Base-by-base conservation (phyloP, 1,284 basidiomycete species). In the Lentinula novae-zelandiae region DNA sequence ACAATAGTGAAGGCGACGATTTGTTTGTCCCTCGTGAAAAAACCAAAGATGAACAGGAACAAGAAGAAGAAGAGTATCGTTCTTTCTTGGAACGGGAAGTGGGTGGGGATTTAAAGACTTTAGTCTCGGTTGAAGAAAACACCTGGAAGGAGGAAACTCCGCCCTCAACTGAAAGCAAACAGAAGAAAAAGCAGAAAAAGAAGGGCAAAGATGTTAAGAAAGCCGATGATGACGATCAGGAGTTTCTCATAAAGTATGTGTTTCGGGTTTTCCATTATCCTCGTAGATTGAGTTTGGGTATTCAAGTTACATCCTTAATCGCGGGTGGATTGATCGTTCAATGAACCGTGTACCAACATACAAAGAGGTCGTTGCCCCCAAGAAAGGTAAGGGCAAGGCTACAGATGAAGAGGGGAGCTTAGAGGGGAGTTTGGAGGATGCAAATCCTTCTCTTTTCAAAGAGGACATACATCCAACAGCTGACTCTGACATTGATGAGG, bases 241-340 rank as follows among this genome's bases (percentile, higher is more conserved):
- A 95, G 63, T 99, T 99, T 71, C 77, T 99, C 57, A 84, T 96
- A 78, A 90, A 93, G 94, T 97, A 69, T 68, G 87, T 80, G 31
- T 34, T 17, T 62, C 63, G 34, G 48, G 60, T 61, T 22, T 38
- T 55, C 50, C 4, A 15, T 15, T 3, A 15, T 12, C 20, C 22
- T 52, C 42, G 13, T 36, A 48, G 48, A 34, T 39, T 55, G 31
- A 31, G 53, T 13, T 44, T 40, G 36, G 50, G 54, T 42, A 55
- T 60, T 39, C 55, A 96, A 46, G 95, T 73, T 98, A 96, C 73
- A 96, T 98, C 64, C 78, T 96, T 20, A 95, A 95, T 72, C 91
- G 95, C 42, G 95, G 95, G 0, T 98, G 95, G 95, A 88, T 98
- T 60, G 95, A 97, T 74, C 84, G 83, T 57, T 80, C 86, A 3